These are phyloP conservation scores for Sugiyamaella qingdaonensis DNA, from an alignment of 805 yeast genomes.

Conservation along the genomic window DNA sequence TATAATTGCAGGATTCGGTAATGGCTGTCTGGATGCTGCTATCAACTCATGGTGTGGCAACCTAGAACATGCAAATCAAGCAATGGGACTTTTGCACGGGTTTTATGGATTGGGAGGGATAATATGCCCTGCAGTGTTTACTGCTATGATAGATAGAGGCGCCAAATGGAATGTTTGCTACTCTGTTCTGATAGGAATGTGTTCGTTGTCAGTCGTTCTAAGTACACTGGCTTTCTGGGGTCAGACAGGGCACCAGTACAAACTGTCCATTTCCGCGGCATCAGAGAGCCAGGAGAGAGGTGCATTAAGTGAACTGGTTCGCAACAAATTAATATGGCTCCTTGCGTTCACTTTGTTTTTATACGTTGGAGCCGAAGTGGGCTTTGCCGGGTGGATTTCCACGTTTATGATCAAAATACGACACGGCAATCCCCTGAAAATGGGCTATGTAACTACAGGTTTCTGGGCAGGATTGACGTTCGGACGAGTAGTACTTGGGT, in stretches of 20 bases:
- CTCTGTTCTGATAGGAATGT: slow-evolving; percentile 43
- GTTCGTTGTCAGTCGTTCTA: slow-evolving; percentile 33
- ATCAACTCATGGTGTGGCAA: slow-evolving; percentile 47
- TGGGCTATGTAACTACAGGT: slow-evolving; percentile 64
- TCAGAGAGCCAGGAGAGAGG: neutral
- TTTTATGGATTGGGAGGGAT: slow-evolving; percentile 71
- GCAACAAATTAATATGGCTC: slow-evolving; percentile 33
- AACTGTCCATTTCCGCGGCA: neutral
- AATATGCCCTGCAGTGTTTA: slow-evolving; percentile 60
- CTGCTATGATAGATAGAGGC: slow-evolving; percentile 48
- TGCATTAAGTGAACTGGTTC: slow-evolving; percentile 12
- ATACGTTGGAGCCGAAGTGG: slow-evolving; percentile 67
- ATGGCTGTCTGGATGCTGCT: slow-evolving; percentile 54
- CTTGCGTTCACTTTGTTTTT: slow-evolving; percentile 53
- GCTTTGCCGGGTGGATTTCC: slow-evolving; percentile 68
- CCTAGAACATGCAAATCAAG: slow-evolving; percentile 50
- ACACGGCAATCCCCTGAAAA: slow-evolving; percentile 41
- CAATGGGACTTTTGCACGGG: slow-evolving; percentile 63
- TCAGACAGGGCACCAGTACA: slow-evolving; percentile 21
- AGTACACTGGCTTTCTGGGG: slow-evolving; percentile 43
- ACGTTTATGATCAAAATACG: slow-evolving; percentile 57
- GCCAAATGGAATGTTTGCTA: slow-evolving; percentile 53
- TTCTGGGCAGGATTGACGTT: slow-evolving; percentile 68
- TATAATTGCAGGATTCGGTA: slow-evolving; percentile 48
- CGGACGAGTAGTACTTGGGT: slow-evolving; percentile 52